A percentile compares a stretch with the other conserved stretches of the same genome.
Conservation (phyloP, 108 stramenopile species). For the Cyclostephanos tholiformis region DNA sequence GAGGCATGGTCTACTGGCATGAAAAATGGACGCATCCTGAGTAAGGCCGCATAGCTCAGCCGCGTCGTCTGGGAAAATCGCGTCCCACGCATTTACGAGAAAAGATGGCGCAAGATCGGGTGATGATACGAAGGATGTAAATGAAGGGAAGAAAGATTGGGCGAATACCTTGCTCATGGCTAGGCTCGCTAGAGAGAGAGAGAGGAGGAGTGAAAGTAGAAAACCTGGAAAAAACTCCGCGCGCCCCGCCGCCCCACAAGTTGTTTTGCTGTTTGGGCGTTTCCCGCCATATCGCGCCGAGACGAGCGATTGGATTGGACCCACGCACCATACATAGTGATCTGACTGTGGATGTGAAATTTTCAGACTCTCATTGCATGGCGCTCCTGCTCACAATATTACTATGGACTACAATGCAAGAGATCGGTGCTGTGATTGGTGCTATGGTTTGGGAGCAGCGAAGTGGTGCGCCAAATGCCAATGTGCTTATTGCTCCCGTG, state of each 20-base stretch:
- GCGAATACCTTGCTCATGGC: slow-evolving; percentile 21
- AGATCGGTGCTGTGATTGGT: background rate
- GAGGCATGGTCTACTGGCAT: slow-evolving; percentile 10
- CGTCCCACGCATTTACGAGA: slow-evolving; percentile 13
- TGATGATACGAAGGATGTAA: slow-evolving; percentile 21
- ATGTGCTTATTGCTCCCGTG: slow-evolving; percentile 2
- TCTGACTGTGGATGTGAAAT: no score
- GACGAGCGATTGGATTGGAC: no score
- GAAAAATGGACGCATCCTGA: background rate
- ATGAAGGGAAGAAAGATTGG: slow-evolving; percentile 22
- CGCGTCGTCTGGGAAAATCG: slow-evolving; percentile 15
- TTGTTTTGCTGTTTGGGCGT: no score
- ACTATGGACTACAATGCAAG: background rate
- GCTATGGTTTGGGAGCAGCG: slow-evolving; percentile 1
- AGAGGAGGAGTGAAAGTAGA: no score
- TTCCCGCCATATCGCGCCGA: no score
- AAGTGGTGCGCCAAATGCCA: slow-evolving; percentile 2
- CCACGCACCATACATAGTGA: no score
- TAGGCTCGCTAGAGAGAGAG: no score
- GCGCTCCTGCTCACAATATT: no score
- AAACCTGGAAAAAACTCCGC: no score
- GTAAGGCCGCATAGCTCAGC: background rate
- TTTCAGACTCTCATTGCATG: no score
- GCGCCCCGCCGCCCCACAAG: no score
- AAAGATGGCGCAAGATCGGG: slow-evolving; percentile 16